Percentiles rank a stretch among this genome's conserved stretches.
These are phyloP conservation scores for Cardiospermum halicacabum DNA, from an alignment of 345 rosid species.

Conservation along the genomic window DNA sequence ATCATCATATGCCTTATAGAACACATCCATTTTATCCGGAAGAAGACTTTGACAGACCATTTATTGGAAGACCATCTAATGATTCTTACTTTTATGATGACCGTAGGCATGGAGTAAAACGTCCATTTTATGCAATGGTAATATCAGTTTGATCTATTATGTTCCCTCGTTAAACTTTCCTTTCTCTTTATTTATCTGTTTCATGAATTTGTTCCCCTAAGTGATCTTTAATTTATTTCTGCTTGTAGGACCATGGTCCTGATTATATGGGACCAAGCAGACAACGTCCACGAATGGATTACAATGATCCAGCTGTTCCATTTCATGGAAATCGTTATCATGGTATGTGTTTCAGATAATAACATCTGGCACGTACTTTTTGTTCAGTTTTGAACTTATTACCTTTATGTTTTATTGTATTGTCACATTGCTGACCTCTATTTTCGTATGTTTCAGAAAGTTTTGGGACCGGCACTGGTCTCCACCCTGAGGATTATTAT, in stretches of 20 bases:
- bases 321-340: constrained; percentile 34
- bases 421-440: constrained; percentile 8
- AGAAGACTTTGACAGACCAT: constrained; percentile 37
- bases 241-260: constrained; percentile 40
- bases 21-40: constrained; percentile 44
- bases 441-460: constrained; percentile 33
- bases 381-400: constrained; percentile 4
- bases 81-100: constrained; percentile 41
- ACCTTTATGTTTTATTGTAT: neutral
- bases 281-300: constrained; percentile 39
- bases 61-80: constrained; percentile 34
- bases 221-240: constrained; percentile 9
- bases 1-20: constrained; percentile 28
- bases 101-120: constrained; percentile 37
- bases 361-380: neutral
- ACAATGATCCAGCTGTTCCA: constrained; percentile 30
- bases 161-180: neutral
- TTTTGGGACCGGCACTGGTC: constrained; percentile 34
- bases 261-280: constrained; percentile 47
- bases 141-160: neutral
- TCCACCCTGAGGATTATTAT: constrained; percentile 36
- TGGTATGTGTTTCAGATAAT: constrained; percentile 24
- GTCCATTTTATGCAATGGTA: constrained; percentile 46
- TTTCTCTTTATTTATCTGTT: neutral
- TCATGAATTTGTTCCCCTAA: neutral